phyloP scores from a whole-genome alignment of 2,329 filamentous ascomycete genomes.

The Dactylellina drechsleri region DNA sequence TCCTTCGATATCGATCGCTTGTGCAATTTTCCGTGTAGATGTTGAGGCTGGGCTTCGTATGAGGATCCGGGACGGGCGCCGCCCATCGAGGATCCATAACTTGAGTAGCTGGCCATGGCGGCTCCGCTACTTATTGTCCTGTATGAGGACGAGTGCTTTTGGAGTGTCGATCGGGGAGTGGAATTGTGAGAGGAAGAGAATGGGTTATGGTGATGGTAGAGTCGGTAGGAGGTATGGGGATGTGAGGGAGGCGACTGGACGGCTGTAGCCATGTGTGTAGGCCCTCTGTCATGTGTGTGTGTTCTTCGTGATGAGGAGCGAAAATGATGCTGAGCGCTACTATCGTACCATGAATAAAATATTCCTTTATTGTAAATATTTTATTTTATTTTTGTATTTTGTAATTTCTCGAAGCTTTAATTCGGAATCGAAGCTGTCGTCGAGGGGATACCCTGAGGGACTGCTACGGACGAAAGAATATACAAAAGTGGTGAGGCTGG shows the following conservation, averaged over 20 bases:
- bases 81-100: constrained; percentile 40
- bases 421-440: neutral
- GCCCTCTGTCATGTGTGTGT: constrained; percentile 27
- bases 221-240: constrained; percentile 43
- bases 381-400: too few relatives aligned
- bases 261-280: constrained; percentile 53
- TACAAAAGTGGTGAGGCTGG: constrained; percentile 31
- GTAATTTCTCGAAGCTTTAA: too few relatives aligned
- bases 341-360: neutral
- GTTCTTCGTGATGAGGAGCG: constrained; percentile 7
- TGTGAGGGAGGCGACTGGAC: constrained; percentile 49
- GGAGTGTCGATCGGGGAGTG: constrained; percentile 39
- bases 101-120: constrained; percentile 51
- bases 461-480: neutral
- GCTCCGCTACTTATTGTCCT: constrained; percentile 46
- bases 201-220: constrained; percentile 32
- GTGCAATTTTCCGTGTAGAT: constrained; percentile 52
- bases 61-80: constrained; percentile 45
- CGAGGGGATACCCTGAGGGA: constrained; percentile 4
- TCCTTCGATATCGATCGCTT: constrained; percentile 54
- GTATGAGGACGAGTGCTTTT: constrained; percentile 52
- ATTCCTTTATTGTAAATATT: too few relatives aligned
- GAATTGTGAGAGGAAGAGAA: constrained; percentile 40
- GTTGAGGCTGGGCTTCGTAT: constrained; percentile 40
- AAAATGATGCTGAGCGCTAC: neutral